Percentiles rank a stretch among this genome's conserved stretches.
phyloP scores from a whole-genome alignment of 192 early-diverging fungal species.

The Obelidium mucronatum region DNA sequence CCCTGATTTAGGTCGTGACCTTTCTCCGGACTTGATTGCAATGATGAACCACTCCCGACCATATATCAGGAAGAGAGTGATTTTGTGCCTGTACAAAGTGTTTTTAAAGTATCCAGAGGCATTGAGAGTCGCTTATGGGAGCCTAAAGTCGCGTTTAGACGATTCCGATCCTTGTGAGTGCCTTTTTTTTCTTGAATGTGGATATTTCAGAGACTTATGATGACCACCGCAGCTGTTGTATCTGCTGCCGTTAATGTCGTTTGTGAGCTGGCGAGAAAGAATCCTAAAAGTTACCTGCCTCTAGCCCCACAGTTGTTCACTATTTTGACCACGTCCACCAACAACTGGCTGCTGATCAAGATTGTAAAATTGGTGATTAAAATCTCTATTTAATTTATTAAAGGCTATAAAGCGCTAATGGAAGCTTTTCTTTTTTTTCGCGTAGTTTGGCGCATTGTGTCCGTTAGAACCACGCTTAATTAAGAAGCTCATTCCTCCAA shows the following conservation, averaged over 20 bases:
- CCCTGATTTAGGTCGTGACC: conserved; percentile 86
- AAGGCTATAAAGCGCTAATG: neutral
- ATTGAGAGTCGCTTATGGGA: conserved; percentile 77
- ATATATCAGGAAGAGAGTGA: conserved; percentile 91
- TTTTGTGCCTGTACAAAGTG: conserved; percentile 86
- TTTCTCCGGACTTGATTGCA: conserved; percentile 83
- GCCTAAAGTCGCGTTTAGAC: conserved; percentile 86
- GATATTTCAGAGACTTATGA: too few species aligned
- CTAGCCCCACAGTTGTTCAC: conserved; percentile 95
- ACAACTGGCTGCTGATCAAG: conserved; percentile 99
- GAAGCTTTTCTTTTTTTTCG: conserved; percentile 14
- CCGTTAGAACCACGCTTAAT: conserved; percentile 93
- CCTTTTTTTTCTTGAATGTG: neutral
- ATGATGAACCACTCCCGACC: conserved; percentile 93
- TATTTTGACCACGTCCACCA: conserved; percentile 84
- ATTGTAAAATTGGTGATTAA: conserved; percentile 96
- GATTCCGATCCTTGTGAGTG: conserved; percentile 86
- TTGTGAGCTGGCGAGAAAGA: conserved; percentile 92
- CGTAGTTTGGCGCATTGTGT: conserved; percentile 88
- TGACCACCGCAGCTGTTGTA: conserved; percentile 75
- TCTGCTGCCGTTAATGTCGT: conserved; percentile 94
- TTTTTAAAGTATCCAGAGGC: conserved; percentile 93
- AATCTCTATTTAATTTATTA: conserved; percentile 11
- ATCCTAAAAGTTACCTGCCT: conserved; percentile 92
- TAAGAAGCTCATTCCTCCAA: conserved; percentile 85